Evolutionary conservation across 371 early-diverging fungal genomes (phyloP).

Genomic region (Actinomortierella wolfii): DNA sequence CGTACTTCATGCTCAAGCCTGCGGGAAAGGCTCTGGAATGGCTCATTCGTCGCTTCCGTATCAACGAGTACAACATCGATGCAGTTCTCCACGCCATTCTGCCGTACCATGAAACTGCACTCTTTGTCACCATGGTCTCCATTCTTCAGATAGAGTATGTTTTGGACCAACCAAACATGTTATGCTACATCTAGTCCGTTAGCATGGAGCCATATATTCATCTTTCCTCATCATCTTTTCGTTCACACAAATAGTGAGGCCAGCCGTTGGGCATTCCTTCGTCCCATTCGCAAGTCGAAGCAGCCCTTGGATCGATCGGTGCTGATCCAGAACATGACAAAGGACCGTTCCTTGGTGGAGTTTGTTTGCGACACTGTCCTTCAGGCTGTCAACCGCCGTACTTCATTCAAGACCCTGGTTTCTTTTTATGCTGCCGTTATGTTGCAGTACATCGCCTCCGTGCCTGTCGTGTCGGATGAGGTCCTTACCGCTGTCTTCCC

Average conservation of each 20-base stretch:
- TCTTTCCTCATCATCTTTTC: slow-evolving; percentile 5
- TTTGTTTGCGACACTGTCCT: slow-evolving; percentile 68
- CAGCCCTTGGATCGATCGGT: slow-evolving; percentile 65
- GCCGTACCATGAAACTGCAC: slow-evolving; percentile 93
- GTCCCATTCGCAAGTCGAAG: slow-evolving; percentile 59
- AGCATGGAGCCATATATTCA: not conserved
- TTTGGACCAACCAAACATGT: not conserved
- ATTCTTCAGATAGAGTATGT: slow-evolving; percentile 70
- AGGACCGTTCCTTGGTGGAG: slow-evolving; percentile 65
- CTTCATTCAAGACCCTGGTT: slow-evolving; percentile 59
- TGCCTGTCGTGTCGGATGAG: slow-evolving; percentile 54
- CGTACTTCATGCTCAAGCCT: slow-evolving; percentile 80
- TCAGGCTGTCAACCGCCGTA: slow-evolving; percentile 43
- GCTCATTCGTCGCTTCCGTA: slow-evolving; percentile 89
- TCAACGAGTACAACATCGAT: slow-evolving; percentile 87
- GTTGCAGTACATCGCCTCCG: slow-evolving; percentile 60
- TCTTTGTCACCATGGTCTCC: slow-evolving; percentile 81
- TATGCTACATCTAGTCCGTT: not conserved
- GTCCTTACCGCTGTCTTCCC: slow-evolving; percentile 60
- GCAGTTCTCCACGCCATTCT: slow-evolving; percentile 76
- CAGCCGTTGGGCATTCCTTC: slow-evolving; percentile 72
- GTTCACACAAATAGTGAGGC: slow-evolving; percentile 46
- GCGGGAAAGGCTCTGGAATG: slow-evolving; percentile 92
- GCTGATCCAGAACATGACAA: slow-evolving; percentile 64
- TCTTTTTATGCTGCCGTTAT: slow-evolving; percentile 72